These are phyloP conservation scores for Massospora cicadina DNA, from an alignment of 371 early-diverging fungal genomes.

Conservation along the genomic window DNA sequence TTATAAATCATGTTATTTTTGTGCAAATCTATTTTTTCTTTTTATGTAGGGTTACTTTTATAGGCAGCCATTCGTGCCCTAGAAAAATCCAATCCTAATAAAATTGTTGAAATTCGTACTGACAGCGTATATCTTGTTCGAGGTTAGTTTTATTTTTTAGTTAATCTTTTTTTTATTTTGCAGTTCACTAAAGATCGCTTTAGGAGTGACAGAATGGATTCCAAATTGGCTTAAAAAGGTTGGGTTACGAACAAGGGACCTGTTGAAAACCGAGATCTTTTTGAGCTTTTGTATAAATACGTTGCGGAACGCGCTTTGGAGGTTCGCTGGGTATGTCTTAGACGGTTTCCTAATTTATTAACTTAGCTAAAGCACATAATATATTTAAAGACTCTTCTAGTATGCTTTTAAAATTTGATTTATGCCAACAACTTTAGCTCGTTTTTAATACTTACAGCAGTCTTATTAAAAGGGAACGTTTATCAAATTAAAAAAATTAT, in stretches of 20 bases:
- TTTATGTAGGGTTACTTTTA: not conserved
- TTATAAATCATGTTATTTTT: not conserved
- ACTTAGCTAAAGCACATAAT: not conserved
- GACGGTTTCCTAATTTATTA: not conserved
- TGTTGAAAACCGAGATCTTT: slow-evolving; percentile 58
- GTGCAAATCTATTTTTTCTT: not conserved
- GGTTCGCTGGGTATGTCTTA: slow-evolving; percentile 27
- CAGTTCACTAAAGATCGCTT: not conserved
- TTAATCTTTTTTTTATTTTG: not conserved
- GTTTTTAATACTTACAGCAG: not conserved
- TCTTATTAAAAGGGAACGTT: too few relatives aligned
- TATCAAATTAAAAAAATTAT: too few relatives aligned
- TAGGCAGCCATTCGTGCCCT: slow-evolving; percentile 51
- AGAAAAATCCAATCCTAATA: slow-evolving; percentile 21
- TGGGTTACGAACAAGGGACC: slow-evolving; percentile 30
- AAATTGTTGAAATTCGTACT: slow-evolving; percentile 28
- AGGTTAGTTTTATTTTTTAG: slow-evolving; percentile 16
- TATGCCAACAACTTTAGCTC: not conserved
- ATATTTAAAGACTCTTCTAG: not conserved
- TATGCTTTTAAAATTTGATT: not conserved
- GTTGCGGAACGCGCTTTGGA: slow-evolving; percentile 19
- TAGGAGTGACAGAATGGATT: slow-evolving; percentile 44
- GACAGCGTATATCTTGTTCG: slow-evolving; percentile 53
- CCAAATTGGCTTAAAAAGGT: slow-evolving; percentile 42
- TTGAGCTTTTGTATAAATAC: slow-evolving; percentile 26